Evolutionary conservation across 805 yeast genomes (phyloP), one percentile per base, ranked within the genome.

Genomic region (Schizosaccharomyces pombe): DNA sequence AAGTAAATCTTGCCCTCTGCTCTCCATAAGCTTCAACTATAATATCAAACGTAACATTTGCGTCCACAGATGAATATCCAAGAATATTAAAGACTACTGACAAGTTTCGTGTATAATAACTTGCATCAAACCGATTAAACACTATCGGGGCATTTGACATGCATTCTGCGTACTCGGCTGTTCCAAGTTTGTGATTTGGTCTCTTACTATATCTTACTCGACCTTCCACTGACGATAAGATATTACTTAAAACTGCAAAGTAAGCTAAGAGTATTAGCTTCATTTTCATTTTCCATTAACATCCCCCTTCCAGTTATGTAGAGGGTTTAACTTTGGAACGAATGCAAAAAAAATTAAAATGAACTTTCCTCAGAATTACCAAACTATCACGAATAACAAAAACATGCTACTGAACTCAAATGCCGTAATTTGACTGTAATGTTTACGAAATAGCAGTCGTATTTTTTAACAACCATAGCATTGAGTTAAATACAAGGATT

Each of bases 11-110:
- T 37, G 60, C 60, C 8, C 64, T 57, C 30, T 56, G 53, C 9
- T 53, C 57, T 9, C 67, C 68, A 53, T 65, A 65, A 5, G 66
- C 65, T 8, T 56, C 47, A 14, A 65, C 33, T 19, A 12, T 9
- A 16, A 49, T 49, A 9, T 30, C 34, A 26, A 32, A 30, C 6
- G 53, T 49, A 16, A 29, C 53, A 28, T 49, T 30, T 30, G 24
- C 26, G 19, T 30, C 39, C 14, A 32, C 11, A 12, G 31, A n/a
- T 6, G 34, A 26, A 24, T n/a, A 9, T n/a, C 53, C 53, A 4
- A 29, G 12, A 16, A 49, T 49, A 28, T 49, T 16, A 16, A 49
- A 49, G 8, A 49, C 39, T 11, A 49, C 30, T 9, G 53, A 49
- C 34, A 49, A 49, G 31, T 49, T 49, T 8, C 39, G 53, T 29